A percentile compares a stretch with the other conserved stretches of the same genome.
phyloP scores from a whole-genome alignment of 257 asterid species.

The Nicotiana undulata region DNA sequence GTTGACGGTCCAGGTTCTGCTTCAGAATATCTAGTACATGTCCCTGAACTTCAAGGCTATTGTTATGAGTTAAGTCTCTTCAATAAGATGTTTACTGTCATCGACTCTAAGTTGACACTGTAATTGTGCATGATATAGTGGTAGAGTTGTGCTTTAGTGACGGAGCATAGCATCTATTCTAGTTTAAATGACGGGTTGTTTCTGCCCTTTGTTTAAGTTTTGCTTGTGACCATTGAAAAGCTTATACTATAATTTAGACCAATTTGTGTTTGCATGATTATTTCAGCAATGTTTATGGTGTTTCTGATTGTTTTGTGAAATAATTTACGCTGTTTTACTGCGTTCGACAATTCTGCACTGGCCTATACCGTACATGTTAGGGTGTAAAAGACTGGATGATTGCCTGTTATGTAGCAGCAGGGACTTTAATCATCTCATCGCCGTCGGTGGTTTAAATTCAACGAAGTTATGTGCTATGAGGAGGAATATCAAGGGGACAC shows the following conservation, averaged over 20 bases:
- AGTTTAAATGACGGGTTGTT: background rate
- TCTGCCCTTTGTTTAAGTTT: constrained; percentile 3
- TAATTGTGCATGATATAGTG: background rate
- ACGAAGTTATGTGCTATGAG: background rate
- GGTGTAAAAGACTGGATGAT: background rate
- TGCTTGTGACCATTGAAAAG: background rate
- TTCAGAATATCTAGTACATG: background rate
- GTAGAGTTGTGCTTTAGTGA: background rate
- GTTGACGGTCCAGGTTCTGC: constrained; percentile 1
- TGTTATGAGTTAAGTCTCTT: background rate
- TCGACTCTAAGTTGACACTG: background rate
- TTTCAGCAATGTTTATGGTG: background rate
- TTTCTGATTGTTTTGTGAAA: background rate
- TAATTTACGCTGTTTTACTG: background rate
- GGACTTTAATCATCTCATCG: background rate
- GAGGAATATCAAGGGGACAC: background rate
- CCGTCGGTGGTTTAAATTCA: background rate
- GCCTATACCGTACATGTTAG: background rate
- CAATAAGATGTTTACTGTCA: constrained; percentile 1
- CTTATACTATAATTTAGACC: background rate
- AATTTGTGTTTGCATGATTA: background rate
- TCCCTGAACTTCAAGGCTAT: background rate
- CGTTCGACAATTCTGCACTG: background rate
- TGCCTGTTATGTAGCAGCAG: background rate
- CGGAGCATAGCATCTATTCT: background rate